Evolutionary conservation across 2,329 filamentous ascomycete species (phyloP), one percentile per base, ranked within the genome.

Genomic region (Chaetomiaceae sp.): DNA sequence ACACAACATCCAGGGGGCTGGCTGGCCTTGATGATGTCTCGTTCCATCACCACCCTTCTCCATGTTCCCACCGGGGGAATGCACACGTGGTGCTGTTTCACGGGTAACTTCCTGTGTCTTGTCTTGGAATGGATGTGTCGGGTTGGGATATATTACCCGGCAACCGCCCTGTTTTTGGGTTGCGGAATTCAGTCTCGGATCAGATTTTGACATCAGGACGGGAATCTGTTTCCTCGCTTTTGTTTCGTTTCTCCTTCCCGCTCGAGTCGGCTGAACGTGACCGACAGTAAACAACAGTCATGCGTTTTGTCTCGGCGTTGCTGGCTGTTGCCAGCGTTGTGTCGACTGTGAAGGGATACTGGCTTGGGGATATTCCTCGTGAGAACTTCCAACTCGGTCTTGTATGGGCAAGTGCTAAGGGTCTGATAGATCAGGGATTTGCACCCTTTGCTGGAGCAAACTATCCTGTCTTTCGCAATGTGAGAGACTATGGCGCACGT

Each of bases 401-500:
- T 19, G 5, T 34, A 7, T 34, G 3, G 19, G 7, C 7, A 7
- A 4, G 16, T 33, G 43, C 39, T 58, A 27, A 53, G 31, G n/a
- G n/a, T 19, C 17, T 14, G 19, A 53, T 46, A 70, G 70, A 75
- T 55, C 68, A 72, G 55, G 72, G 73, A 12, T 52, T 69, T 51
- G 71, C 72, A 9, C 71, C 73, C 31, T 75, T 68, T 60, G 71
- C 67, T 37, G 63, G 59, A 5, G 45, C 61, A 14, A 68, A 65
- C 25, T 74, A 74, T 48, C 62, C 65, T n/a, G 70, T 75, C 5
- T 76, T 74, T 54, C 70, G 73, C 40, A 75, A 75, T 52, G 73
- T 75, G 19, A 72, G 65, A 59, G 72, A 73, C 62, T 76, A 71
- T 53, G 73, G 73, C 40, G 73, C 73, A 43, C 68, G 60, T 54